Conservation (phyloP, 257 asterid genomes). For the Ophiorrhiza pumila region DNA sequence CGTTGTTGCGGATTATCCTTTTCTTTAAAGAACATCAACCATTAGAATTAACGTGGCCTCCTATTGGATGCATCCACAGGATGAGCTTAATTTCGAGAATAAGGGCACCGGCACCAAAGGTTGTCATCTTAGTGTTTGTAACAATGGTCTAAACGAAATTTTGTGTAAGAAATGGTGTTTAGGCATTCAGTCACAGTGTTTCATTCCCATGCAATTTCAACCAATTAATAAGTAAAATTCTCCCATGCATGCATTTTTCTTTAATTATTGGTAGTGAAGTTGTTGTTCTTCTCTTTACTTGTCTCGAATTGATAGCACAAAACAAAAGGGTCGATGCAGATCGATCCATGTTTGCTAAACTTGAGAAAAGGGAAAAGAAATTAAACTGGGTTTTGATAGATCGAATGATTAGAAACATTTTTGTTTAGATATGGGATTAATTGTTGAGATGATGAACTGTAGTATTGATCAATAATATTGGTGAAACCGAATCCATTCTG, state of each 20-base stretch:
- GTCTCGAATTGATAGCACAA: no score
- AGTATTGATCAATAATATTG: neutral
- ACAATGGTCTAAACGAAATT: no score
- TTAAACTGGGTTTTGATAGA: neutral
- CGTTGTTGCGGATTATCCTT: no score
- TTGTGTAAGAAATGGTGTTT: no score
- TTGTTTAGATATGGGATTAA: neutral
- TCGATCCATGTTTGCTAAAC: neutral
- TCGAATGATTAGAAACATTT: neutral
- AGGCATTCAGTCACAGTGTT: no score
- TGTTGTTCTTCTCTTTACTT: neutral
- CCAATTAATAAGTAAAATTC: neutral
- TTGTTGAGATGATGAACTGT: constrained; percentile 7
- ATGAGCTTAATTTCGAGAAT: no score
- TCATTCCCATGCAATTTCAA: no score
- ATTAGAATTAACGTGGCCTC: no score
- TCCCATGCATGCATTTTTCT: neutral
- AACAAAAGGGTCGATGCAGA: neutral
- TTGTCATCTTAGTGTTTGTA: no score
- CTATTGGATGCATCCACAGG: no score
- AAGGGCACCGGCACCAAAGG: no score
- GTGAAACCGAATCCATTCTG: constrained; percentile 1
- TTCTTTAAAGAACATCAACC: no score
- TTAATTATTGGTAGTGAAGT: neutral
- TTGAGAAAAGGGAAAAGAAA: neutral